Percentiles rank a stretch among this genome's conserved stretches.
These are phyloP conservation scores for Esteya vermicola DNA, from an alignment of 2,329 filamentous ascomycete genomes.

Conservation along the genomic window DNA sequence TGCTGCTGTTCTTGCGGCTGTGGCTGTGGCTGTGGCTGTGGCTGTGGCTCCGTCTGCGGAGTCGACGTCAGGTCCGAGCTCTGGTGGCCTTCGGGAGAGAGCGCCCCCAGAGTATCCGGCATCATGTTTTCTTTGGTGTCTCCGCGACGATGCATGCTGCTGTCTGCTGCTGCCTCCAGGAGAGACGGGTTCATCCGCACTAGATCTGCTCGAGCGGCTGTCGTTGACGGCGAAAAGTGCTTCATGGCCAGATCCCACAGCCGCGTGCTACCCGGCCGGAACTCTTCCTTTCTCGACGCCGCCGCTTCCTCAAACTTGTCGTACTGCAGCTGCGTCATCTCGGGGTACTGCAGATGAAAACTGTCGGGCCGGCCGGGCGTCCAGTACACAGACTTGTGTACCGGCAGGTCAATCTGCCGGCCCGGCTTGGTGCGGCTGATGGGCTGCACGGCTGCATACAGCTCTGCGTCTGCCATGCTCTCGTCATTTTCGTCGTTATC, in stretches of 20 bases:
- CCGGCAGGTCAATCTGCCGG: constrained; percentile 43
- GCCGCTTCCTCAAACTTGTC: constrained; percentile 41
- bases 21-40: background rate
- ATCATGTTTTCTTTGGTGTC: constrained; percentile 7
- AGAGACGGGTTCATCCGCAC: no score
- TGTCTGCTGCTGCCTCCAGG: background rate
- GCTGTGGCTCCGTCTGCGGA: background rate
- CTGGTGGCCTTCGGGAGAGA: background rate
- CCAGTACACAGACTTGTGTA: constrained; percentile 45
- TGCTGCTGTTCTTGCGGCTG: background rate
- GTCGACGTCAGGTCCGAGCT: background rate
- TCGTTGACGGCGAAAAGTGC: constrained; percentile 33
- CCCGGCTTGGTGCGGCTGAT: constrained; percentile 32
- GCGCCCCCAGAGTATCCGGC: background rate
- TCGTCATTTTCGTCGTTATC: constrained; percentile 21
- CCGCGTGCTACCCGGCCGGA: constrained; percentile 33
- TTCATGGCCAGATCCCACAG: constrained; percentile 45
- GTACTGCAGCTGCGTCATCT: constrained; percentile 47
- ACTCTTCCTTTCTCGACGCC: constrained; percentile 33
- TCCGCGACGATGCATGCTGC: background rate
- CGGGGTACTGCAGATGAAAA: constrained; percentile 48
- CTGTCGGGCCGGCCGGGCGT: constrained; percentile 34
- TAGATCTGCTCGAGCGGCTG: background rate
- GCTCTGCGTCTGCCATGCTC: constrained; percentile 29
- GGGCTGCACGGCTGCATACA: constrained; percentile 35